Base-by-base conservation (phyloP, 1,284 basidiomycete species). In the Malassezia furfur region DNA sequence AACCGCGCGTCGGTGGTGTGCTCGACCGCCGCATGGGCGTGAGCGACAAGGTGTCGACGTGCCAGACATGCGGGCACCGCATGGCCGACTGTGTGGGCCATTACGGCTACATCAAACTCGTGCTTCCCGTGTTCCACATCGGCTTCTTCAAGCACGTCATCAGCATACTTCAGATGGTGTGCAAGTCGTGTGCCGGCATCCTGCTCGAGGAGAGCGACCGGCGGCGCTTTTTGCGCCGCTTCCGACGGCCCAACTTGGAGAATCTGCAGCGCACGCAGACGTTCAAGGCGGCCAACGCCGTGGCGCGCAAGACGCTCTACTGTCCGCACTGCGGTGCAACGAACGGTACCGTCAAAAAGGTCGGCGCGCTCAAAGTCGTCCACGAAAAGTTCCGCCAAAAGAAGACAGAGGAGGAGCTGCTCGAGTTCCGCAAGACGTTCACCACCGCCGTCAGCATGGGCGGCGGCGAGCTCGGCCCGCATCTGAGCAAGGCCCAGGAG, bases 121-220 rank as follows among this genome's bases (percentile, higher is more conserved):
- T 87, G 31, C 84, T 99, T 12, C 93, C 93, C 0, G 91, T 96
- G 12, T 98, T 96, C 65, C 77, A 98, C 74, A 89, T 96, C 61
- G 94, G 94, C 14, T 99, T 90, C 78, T 96, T 98, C 80, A 90
- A 91, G 72, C 90, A 96, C 61, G 88, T 86, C 12, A 89, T 98
- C 57, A 82, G 83, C 44, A 88, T 98, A 66, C 80, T 98, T 0
- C 94, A 98, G 75, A 87, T 87, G 69, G 68, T 74, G 37, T 74
- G 72, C 65, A 74, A 74, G 89, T 89, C 88, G 37, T 99, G 94
- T 72, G 88, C 93, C 2, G 84, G 88, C 40, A 88, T 98, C 7
- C 79, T 98, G n/a, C 81, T 99, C 0, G 85, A 89, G 57, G 89
- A 91, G 68, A 81, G 85, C 1, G 88, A 96, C 63, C 84, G 93